Conservation (phyloP, 2,329 filamentous ascomycete genomes). For the Fusarium nisikadoi region DNA sequence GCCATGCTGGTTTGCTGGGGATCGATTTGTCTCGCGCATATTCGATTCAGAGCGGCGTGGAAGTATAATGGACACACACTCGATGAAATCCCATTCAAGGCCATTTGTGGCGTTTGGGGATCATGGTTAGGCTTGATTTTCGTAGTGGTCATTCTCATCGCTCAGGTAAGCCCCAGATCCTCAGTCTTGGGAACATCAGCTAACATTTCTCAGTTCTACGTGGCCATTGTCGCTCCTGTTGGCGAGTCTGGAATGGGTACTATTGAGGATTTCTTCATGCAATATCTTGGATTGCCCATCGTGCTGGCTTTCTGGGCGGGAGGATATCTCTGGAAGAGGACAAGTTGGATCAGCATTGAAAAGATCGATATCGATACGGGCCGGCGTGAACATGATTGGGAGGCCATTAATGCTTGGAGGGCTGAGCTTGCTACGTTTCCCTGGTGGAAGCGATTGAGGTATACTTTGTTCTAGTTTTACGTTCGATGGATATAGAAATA, state of each 20-base stretch:
- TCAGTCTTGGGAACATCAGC: fast-evolving
- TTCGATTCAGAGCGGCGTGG: slow-evolving; percentile 74
- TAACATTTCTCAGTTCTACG: slow-evolving; percentile 43
- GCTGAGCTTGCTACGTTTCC: slow-evolving; percentile 61
- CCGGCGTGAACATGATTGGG: slow-evolving; percentile 72
- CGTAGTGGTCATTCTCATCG: slow-evolving; percentile 63
- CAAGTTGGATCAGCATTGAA: slow-evolving; percentile 65
- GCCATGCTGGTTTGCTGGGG: slow-evolving; percentile 73
- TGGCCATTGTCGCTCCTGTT: slow-evolving; percentile 57
- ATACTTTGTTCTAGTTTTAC: slow-evolving; percentile 15
- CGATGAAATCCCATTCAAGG: slow-evolving; percentile 72
- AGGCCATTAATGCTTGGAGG: slow-evolving; percentile 64
- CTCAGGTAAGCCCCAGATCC: slow-evolving; percentile 51
- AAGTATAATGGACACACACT: slow-evolving; percentile 65
- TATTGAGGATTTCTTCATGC: slow-evolving; percentile 64
- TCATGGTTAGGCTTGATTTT: slow-evolving; percentile 71
- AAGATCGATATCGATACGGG: slow-evolving; percentile 76
- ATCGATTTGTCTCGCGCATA: slow-evolving; percentile 70
- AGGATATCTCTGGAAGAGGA: slow-evolving; percentile 73
- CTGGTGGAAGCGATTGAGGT: slow-evolving; percentile 54
- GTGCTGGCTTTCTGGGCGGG: slow-evolving; percentile 64
- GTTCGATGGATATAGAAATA: neutral
- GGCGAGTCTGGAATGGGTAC: slow-evolving; percentile 48
- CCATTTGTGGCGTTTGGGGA: slow-evolving; percentile 69
- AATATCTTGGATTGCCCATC: slow-evolving; percentile 64